Evolutionary conservation across 345 rosid genomes (phyloP), one percentile per base, ranked within the genome.

Genomic region (Streptanthus diversifolius): DNA sequence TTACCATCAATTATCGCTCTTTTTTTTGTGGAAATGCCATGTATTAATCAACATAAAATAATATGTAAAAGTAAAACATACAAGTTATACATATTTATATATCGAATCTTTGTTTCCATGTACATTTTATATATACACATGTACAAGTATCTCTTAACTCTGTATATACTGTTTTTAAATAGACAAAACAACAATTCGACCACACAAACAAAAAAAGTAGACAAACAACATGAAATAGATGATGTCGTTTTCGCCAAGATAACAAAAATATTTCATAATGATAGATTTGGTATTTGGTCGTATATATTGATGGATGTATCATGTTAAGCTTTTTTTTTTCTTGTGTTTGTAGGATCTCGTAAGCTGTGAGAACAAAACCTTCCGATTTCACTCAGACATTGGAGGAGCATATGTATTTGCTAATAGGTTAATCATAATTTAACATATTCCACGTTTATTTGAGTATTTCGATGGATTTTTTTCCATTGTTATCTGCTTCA

Each of bases 191-290:
- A n/a, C n/a, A n/a, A n/a, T n/a, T n/a, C n/a, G n/a, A n/a, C n/a
- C n/a, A n/a, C n/a, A n/a, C n/a, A n/a, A n/a, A n/a, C n/a, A n/a
- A n/a, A n/a, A n/a, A n/a, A 17, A 37, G 25, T 41, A 52, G 35
- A 15, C 24, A 66, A 52, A 3, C 6, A 68, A 30, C 13, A 68
- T 57, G 24, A 44, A 9, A 30, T 14, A 13, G 32, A 30, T 22
- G 24, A 19, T 56, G 64, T 56, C 64, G 44, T 72, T 63, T 52
- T 72, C 55, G 70, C 17, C 24, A 29, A 53, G 76, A 63, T 72
- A 40, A 17, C 63, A 54, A 72, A 39, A 55, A 32, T 30, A 69
- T 56, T 9, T 69, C 5, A 47, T 57, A 47, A 69, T 69, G 29
- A 72, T 53, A 41, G 11, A 41, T 40, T 41, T 32, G 63, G 29